Conservation (phyloP, 192 early-diverging fungal species). For the Cetraspora pellucida region DNA sequence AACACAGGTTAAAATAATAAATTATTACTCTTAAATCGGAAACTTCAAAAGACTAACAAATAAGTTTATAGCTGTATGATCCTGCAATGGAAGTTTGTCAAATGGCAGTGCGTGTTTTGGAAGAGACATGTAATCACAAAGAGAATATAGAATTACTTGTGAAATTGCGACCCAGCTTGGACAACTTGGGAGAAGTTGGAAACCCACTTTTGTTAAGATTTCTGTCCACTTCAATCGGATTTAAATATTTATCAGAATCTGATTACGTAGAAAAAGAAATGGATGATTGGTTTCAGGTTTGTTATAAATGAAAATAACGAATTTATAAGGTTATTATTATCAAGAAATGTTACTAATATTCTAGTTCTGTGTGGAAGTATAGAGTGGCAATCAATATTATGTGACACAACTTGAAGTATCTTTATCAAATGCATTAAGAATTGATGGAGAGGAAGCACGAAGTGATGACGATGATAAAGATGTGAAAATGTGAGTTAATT, state of each 20-base stretch:
- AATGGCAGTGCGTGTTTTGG: slow-evolving; percentile 67
- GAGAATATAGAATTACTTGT: slow-evolving; percentile 74
- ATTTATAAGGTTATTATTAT: background rate
- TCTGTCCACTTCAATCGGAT: slow-evolving; percentile 71
- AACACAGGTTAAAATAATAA: slow-evolving; percentile 53
- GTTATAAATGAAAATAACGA: background rate
- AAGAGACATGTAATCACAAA: slow-evolving; percentile 65
- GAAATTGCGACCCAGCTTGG: slow-evolving; percentile 68
- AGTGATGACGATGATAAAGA: slow-evolving; percentile 39
- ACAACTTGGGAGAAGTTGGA: slow-evolving; percentile 70
- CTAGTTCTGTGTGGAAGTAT: background rate
- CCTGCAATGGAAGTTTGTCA: slow-evolving; percentile 71
- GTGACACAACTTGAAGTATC: slow-evolving; percentile 69
- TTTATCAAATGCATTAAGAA: slow-evolving; percentile 49
- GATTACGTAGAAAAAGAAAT: slow-evolving; percentile 76
- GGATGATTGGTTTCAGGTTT: slow-evolving; percentile 82
- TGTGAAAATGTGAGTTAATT: slow-evolving; percentile 31
- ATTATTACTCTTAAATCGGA: background rate
- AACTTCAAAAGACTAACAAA: background rate
- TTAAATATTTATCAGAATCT: slow-evolving; percentile 67
- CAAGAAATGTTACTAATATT: background rate
- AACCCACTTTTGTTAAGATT: slow-evolving; percentile 71
- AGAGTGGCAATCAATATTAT: slow-evolving; percentile 68
- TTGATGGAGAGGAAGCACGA: slow-evolving; percentile 13
- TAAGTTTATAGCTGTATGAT: slow-evolving; percentile 69